Base-by-base conservation (phyloP, 495 filamentous ascomycete genomes). In the Penicillium roqueforti region DNA sequence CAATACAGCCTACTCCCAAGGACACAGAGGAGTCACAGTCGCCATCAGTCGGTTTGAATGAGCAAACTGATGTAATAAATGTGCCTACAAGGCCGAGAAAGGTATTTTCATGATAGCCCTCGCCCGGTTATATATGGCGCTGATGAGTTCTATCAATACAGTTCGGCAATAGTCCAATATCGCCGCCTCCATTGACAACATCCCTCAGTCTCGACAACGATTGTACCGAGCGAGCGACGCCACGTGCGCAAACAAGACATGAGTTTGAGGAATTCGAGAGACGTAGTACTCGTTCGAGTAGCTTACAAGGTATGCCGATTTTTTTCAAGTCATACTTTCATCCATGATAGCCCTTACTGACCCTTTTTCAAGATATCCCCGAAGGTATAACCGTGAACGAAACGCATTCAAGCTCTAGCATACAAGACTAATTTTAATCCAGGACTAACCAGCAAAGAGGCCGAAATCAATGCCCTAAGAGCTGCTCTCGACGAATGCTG, bases 401-500 rank as follows among this genome's bases (percentile, higher is more conserved):
- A 38, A 14, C 36, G 7, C 16, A 32, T 31, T 10, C 11, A 31
- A 13, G n/a, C 18, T 31, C 9, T 9, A 23, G 22, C 59, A 65
- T 10, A 61, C 45, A 59, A 11, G 14, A 43, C 66, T 57, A 29
- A 59, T 39, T 32, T 51, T 3, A 18, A 23, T 16, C 14, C 28
- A 53, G 64, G 53, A 29, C 59, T 80, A 41, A 68, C 69, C 45
- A 72, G 78, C 45, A 71, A 76, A 48, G 81, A 83, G 36, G 76
- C 83, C 42, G 89, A 95, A 66, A 78, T 92, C 46, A 80, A 71
- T 32, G 85, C 86, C 14, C 75, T 95, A n/a, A 84, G 79, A 55
- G 80, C 83, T 20, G 91, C 90, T 0, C 77, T 96, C 10, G 83
- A 84, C 56, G 91, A 95, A 74, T 96, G 91, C 69, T 96, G 91